A percentile compares a stretch with the other conserved stretches of the same genome.
Evolutionary conservation across 2,329 filamentous ascomycete species (phyloP).

Genomic region (Ploettnerulaceae sp.): DNA sequence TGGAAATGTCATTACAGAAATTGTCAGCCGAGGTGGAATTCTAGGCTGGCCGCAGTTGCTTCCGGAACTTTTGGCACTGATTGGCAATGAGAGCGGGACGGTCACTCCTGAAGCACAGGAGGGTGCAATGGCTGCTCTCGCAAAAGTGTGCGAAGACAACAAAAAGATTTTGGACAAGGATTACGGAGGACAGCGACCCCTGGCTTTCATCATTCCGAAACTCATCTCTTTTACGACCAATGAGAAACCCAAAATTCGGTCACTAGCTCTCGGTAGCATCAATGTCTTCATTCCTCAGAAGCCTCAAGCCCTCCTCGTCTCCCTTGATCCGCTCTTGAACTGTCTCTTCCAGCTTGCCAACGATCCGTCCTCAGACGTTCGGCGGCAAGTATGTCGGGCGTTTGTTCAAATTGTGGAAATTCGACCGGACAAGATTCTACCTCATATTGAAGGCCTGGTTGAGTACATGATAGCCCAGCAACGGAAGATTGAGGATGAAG

Average conservation of each 20-base stretch:
- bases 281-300: slow-evolving; percentile 88
- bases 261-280: slow-evolving; percentile 75
- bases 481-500: slow-evolving; percentile 72
- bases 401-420: slow-evolving; percentile 91
- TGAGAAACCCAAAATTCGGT: slow-evolving; percentile 69
- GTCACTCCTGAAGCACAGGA: slow-evolving; percentile 72
- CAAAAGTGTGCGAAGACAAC: slow-evolving; percentile 98
- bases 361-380: slow-evolving; percentile 75
- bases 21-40: slow-evolving; percentile 78
- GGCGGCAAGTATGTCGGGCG: slow-evolving; percentile 86
- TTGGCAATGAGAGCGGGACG: slow-evolving; percentile 67
- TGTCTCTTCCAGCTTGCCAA: slow-evolving; percentile 77
- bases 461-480: slow-evolving; percentile 93
- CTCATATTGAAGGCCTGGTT: slow-evolving; percentile 81
- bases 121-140: slow-evolving; percentile 85
- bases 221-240: slow-evolving; percentile 82
- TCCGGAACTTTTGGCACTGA: slow-evolving; percentile 72
- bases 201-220: slow-evolving; percentile 85
- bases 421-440: slow-evolving; percentile 81
- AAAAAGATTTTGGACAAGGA: slow-evolving; percentile 79
- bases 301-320: slow-evolving; percentile 73
- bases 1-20: slow-evolving; percentile 90
- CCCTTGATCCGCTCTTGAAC: slow-evolving; percentile 75
- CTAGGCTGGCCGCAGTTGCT: slow-evolving; percentile 89
- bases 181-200: slow-evolving; percentile 80